Evolutionary conservation across 2,329 filamentous ascomycete genomes (phyloP).

Genomic region (Myriosclerotinia duriaeana): DNA sequence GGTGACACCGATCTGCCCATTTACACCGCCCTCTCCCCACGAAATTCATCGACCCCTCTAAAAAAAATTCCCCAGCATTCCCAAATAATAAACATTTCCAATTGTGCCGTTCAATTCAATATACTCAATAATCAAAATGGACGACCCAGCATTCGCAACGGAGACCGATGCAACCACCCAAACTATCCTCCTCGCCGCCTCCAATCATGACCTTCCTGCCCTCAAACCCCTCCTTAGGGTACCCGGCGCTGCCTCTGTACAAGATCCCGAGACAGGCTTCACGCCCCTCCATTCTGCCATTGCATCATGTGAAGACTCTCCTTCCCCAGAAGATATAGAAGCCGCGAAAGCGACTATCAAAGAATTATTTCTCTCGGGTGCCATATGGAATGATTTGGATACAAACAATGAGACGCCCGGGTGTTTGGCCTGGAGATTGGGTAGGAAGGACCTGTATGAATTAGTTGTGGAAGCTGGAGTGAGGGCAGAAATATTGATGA

Average conservation of each 20-base stretch:
- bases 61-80: slow-evolving; percentile 7
- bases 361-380: slow-evolving; percentile 80
- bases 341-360: slow-evolving; percentile 67
- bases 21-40: background rate
- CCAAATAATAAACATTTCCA: background rate
- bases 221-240: slow-evolving; percentile 40
- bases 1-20: too few relatives aligned
- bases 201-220: slow-evolving; percentile 53
- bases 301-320: slow-evolving; percentile 50
- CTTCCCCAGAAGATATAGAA: slow-evolving; percentile 46
- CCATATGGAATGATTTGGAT: slow-evolving; percentile 97
- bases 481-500: slow-evolving; percentile 82
- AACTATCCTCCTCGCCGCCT: slow-evolving; percentile 63
- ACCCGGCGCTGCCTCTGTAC: slow-evolving; percentile 64
- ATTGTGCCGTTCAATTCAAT: background rate
- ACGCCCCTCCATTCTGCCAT: slow-evolving; percentile 89
- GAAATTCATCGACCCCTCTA: slow-evolving; percentile 12
- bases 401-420: slow-evolving; percentile 84
- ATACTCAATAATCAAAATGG: slow-evolving; percentile 29
- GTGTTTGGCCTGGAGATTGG: slow-evolving; percentile 73
- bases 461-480: slow-evolving; percentile 87
- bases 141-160: slow-evolving; percentile 35
- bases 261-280: slow-evolving; percentile 81
- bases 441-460: slow-evolving; percentile 70
- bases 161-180: slow-evolving; percentile 44